Evolutionary conservation across 805 yeast genomes (phyloP).

Genomic region (Ascoidea tarda): DNA sequence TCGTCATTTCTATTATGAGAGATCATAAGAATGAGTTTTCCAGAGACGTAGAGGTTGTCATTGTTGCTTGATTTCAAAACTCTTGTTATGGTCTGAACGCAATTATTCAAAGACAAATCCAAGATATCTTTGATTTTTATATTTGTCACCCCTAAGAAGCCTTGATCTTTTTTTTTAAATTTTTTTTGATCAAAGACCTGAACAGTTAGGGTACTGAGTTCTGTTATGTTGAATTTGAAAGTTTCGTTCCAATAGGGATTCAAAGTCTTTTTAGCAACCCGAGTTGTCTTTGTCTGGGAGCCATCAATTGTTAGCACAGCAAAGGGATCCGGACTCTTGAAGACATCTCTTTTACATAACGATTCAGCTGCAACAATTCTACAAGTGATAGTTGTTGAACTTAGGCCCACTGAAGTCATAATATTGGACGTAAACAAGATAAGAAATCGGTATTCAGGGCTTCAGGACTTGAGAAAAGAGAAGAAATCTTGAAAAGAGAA

Average conservation of each 20-base stretch:
- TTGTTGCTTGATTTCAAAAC: conserved; percentile 76
- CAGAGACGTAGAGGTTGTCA: conserved; percentile 86
- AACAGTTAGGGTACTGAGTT: conserved; percentile 74
- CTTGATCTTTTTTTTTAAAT: conserved; percentile 97
- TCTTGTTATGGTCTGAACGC: conserved; percentile 81
- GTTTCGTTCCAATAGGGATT: conserved; percentile 98
- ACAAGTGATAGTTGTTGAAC: conserved; percentile 30
- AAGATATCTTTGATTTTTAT: conserved; percentile 80
- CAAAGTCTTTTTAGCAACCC: conserved; percentile 83
- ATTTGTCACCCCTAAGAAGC: conserved; percentile 92
- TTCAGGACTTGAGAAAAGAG: too few relatives aligned
- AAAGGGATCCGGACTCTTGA: conserved; percentile 95
- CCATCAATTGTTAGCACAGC: conserved; percentile 98
- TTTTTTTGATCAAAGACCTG: conserved; percentile 96
- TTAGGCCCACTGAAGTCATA: too few relatives aligned
- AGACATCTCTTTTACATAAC: conserved; percentile 86
- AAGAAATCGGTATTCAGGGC: too few relatives aligned
- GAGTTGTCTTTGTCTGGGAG: conserved; percentile 86
- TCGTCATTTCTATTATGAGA: conserved; percentile 26
- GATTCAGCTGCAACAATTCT: conserved; percentile 93
- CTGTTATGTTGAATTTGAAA: conserved; percentile 64
- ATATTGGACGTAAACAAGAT: too few relatives aligned
- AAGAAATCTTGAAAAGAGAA: too few relatives aligned
- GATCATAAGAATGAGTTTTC: conserved; percentile 71
- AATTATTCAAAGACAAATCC: conserved; percentile 34